phyloP scores from a whole-genome alignment of 1,139 yeast species.

The Suhomyces panamericanus region DNA sequence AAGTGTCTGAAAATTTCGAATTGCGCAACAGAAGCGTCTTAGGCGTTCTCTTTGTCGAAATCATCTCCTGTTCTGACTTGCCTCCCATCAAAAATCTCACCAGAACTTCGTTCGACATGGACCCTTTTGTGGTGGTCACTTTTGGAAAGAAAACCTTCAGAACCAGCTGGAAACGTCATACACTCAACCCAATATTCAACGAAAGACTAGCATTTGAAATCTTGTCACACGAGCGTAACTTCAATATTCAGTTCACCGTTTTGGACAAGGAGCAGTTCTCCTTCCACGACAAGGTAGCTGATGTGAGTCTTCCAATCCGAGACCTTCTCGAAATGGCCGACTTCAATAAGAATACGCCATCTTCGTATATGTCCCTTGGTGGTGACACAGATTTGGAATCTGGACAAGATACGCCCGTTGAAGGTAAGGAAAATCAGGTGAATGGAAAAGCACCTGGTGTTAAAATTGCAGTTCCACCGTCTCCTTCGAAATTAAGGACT shows the following conservation, averaged over 20 bases:
- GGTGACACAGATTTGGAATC: background rate
- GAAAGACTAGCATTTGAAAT: slow-evolving; percentile 82
- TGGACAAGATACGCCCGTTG: background rate
- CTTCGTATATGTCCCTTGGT: slow-evolving; percentile 9
- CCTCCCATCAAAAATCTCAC: slow-evolving; percentile 65
- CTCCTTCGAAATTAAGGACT: background rate
- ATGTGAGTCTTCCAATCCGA: slow-evolving; percentile 51
- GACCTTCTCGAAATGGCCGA: slow-evolving; percentile 39
- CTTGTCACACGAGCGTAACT: slow-evolving; percentile 61
- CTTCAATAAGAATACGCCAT: background rate
- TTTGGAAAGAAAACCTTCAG: slow-evolving; percentile 88
- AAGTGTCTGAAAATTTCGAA: slow-evolving; percentile 23
- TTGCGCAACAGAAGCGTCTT: slow-evolving; percentile 45
- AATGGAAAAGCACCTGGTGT: background rate
- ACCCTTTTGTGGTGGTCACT: slow-evolving; percentile 90
- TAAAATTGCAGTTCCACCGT: background rate
- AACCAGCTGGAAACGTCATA: slow-evolving; percentile 84
- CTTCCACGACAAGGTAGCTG: slow-evolving; percentile 79
- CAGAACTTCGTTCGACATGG: slow-evolving; percentile 87
- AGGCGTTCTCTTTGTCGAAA: slow-evolving; percentile 79
- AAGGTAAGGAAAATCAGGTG: background rate
- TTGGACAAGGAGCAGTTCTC: slow-evolving; percentile 85
- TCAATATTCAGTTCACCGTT: slow-evolving; percentile 66
- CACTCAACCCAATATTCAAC: slow-evolving; percentile 77
- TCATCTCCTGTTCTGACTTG: slow-evolving; percentile 66